phyloP scores from a whole-genome alignment of 1,139 yeast genomes.

The Candida frijolesensis region DNA sequence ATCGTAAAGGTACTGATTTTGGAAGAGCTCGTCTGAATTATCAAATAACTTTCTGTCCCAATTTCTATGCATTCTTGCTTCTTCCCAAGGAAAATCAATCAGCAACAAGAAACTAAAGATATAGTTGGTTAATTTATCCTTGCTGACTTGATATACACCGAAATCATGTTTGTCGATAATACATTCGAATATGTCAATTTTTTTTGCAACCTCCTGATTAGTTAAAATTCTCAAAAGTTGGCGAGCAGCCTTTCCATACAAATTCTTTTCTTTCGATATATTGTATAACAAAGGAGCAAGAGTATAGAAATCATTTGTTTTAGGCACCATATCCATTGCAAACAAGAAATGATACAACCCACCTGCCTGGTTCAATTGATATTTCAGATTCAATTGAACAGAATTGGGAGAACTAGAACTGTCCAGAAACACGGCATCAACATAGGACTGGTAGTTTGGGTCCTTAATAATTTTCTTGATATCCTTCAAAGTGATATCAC shows the following conservation, averaged over 20 bases:
- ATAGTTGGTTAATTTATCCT: conserved; percentile 2
- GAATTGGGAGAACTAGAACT: too few relatives aligned
- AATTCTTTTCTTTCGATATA: conserved; percentile 4
- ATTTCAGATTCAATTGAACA: too few relatives aligned
- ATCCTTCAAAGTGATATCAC: conserved; percentile 5
- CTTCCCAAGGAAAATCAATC: conserved; percentile 3
- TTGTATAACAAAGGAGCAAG: conserved; percentile 11
- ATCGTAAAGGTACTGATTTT: neutral
- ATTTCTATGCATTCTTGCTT: neutral
- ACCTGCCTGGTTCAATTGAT: neutral
- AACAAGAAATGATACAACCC: conserved; percentile 1
- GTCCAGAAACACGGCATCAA: neutral
- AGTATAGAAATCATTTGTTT: conserved; percentile 1
- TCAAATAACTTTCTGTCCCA: neutral
- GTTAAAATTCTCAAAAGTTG: conserved; percentile 15
- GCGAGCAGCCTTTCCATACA: conserved; percentile 15
- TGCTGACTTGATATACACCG: neutral
- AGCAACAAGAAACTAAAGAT: conserved; percentile 7
- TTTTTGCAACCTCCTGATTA: conserved; percentile 2
- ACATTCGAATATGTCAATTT: neutral
- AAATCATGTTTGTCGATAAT: conserved; percentile 3
- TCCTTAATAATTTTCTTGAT: conserved; percentile 5
- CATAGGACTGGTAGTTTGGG: conserved; percentile 1
- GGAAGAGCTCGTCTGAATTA: neutral
- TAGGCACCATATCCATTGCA: conserved; percentile 3